Evolutionary conservation across 164 flowering plant genomes (phyloP), one percentile per base, ranked within the genome.

Genomic region (Dillenia turbinata): DNA sequence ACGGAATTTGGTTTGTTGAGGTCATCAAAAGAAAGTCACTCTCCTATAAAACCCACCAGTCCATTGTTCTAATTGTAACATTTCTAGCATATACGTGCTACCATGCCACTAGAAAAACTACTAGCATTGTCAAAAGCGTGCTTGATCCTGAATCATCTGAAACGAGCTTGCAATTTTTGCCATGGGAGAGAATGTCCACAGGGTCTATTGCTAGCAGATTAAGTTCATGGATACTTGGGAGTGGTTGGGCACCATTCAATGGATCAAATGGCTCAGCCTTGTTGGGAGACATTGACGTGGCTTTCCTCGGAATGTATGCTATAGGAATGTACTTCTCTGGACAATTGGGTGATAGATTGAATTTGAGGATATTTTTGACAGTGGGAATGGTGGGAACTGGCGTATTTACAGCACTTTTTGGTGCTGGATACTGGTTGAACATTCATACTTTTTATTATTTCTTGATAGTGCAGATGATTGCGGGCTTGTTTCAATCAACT

Each of bases 301-400:
- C 96, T 47, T 93, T 93, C 66, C 87, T 93, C 4, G 65, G 80
- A 2, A 66, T 79, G 1, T 93, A 93, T 56, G 82, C 98, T 1
- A 2, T 77, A 12, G 98, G 98, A 43, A 89, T 86, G 96, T 93
- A 78, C 73, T 85, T 83, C 52, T 75, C 98, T 0, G 97, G 98
- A 4, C 97, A 93, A 14, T 62, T 93, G 19, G 98, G 98, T 0
- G 98, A 93, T 58, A 73, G 97, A 45, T 33, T 82, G 77, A 77
- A 93, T 60, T 75, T 90, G 48, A 78, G 98, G 67, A 66, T 84
- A 43, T 86, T 93, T 68, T 61, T 90, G 17, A 87, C 97, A 5
- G 57, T 82, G 1, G 98, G 98, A 64, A 93, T 93, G 98, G 33
- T 93, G 4, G 98, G 97, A 52, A 89, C 96, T 44, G 94, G 98